phyloP scores from a whole-genome alignment of 495 filamentous ascomycete species.

The Lichenothelia convexa region DNA sequence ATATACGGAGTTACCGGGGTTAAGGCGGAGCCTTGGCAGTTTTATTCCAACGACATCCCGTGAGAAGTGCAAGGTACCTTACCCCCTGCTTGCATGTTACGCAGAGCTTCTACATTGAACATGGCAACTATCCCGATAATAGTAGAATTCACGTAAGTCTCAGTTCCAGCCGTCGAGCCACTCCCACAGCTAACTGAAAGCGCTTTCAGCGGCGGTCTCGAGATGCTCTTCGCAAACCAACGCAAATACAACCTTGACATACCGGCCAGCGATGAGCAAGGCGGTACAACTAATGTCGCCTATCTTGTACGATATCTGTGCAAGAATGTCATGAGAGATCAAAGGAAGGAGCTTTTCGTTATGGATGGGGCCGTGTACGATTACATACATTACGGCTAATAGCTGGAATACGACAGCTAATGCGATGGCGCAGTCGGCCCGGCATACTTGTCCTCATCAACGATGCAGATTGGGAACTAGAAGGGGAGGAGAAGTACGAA shows the following conservation, averaged over 20 bases:
- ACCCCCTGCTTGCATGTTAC: too few relatives aligned
- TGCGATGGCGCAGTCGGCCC: conserved; percentile 44
- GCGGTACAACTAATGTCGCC: conserved; percentile 45
- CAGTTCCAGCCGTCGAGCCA: not conserved
- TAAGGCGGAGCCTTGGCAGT: too few relatives aligned
- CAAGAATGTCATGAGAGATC: conserved; percentile 65
- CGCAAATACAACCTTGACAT: conserved; percentile 50
- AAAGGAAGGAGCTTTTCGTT: conserved; percentile 76
- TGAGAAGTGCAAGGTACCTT: too few relatives aligned
- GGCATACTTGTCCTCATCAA: conserved; percentile 97
- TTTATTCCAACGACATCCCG: too few relatives aligned
- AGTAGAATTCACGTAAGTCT: conserved; percentile 58
- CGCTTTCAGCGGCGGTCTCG: conserved; percentile 63
- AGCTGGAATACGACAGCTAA: not conserved
- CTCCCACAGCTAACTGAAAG: not conserved
- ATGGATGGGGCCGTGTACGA: conserved; percentile 74
- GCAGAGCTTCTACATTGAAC: too few relatives aligned
- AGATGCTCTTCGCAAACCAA: conserved; percentile 78
- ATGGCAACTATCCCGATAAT: too few relatives aligned
- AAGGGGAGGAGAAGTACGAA: conserved; percentile 80
- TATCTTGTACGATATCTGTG: conserved; percentile 69
- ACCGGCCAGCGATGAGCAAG: conserved; percentile 39
- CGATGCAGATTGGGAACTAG: conserved; percentile 94
- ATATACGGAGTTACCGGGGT: too few relatives aligned
- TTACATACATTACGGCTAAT: conserved; percentile 4